Conservation (phyloP, 75 land plant species). For the Chamaecyparis obtusa region DNA sequence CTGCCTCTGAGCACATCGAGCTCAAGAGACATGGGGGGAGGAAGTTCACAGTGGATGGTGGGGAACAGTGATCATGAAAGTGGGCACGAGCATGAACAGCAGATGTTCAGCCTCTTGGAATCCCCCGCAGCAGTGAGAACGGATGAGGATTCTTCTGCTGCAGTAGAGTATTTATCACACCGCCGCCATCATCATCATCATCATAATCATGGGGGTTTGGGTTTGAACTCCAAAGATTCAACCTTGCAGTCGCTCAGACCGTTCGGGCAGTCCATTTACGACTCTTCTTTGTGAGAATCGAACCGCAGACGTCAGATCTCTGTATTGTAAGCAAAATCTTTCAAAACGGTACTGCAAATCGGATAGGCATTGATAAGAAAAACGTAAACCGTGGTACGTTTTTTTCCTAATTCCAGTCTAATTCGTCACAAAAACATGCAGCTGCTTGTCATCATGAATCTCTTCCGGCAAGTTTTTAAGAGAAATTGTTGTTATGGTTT, state of each 20-base stretch:
- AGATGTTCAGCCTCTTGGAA: slow-evolving; percentile 12
- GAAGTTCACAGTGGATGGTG: slow-evolving; percentile 7
- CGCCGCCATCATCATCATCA: slow-evolving; percentile 3
- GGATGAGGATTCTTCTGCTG: neutral
- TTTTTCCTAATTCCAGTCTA: neutral
- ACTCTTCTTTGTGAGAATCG: neutral
- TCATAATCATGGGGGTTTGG: neutral
- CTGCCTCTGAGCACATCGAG: slow-evolving; percentile 7
- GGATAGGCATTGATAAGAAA: neutral
- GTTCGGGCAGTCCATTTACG: slow-evolving; percentile 2
- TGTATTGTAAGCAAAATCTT: neutral
- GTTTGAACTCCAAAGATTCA: neutral
- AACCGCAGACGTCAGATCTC: neutral
- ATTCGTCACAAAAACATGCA: neutral
- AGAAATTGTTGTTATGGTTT: neutral
- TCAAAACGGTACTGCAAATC: neutral
- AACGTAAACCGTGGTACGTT: neutral
- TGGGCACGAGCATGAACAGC: neutral
- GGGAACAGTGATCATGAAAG: slow-evolving; percentile 1
- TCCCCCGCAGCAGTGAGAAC: neutral
- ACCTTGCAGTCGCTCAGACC: neutral
- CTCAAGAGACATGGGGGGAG: slow-evolving; percentile 1
- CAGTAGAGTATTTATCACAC: slow-evolving; percentile 12
- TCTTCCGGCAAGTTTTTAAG: neutral
- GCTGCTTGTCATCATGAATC: neutral